Conservation (phyloP, 208 protist genomes). For the Tritrichomonas musculus region DNA sequence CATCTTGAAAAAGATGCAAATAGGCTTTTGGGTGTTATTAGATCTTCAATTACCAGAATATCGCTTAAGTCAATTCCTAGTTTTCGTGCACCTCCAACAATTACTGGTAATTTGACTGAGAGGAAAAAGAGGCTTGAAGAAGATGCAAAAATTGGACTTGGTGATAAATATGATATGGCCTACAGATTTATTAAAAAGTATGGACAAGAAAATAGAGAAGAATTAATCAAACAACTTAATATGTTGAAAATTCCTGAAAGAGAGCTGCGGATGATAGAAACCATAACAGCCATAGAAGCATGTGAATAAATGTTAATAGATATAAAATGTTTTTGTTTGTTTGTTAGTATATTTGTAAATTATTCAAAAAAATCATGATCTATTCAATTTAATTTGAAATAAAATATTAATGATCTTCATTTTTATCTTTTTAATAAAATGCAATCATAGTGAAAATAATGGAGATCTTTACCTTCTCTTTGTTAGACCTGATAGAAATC, state of each 20-base stretch:
- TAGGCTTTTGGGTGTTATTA: neutral
- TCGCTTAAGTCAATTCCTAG: neutral
- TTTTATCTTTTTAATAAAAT: neutral
- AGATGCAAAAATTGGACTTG: neutral
- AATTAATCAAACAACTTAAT: neutral
- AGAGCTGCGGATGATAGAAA: neutral
- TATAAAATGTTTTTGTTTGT: neutral
- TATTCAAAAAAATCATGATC: neutral
- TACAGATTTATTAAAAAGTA: neutral
- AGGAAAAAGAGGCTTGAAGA: neutral
- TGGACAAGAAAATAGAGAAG: slow-evolving; percentile 18
- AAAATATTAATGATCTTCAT: neutral
- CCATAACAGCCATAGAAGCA: slow-evolving; percentile 15
- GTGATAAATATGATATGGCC: neutral
- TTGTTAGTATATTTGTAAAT: neutral
- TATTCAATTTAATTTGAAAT: neutral
- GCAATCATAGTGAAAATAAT: neutral
- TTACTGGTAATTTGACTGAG: slow-evolving; percentile 7
- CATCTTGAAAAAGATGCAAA: slow-evolving; percentile 16
- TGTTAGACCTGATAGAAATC: neutral
- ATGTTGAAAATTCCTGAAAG: neutral
- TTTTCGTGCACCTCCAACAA: neutral
- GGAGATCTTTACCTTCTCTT: neutral
- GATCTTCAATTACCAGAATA: neutral
- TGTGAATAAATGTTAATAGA: too few species aligned